Percentiles rank a stretch among this genome's conserved stretches.
These are phyloP conservation scores for Hermanozyma aechmeae DNA, from an alignment of 805 yeast species.

Conservation along the genomic window DNA sequence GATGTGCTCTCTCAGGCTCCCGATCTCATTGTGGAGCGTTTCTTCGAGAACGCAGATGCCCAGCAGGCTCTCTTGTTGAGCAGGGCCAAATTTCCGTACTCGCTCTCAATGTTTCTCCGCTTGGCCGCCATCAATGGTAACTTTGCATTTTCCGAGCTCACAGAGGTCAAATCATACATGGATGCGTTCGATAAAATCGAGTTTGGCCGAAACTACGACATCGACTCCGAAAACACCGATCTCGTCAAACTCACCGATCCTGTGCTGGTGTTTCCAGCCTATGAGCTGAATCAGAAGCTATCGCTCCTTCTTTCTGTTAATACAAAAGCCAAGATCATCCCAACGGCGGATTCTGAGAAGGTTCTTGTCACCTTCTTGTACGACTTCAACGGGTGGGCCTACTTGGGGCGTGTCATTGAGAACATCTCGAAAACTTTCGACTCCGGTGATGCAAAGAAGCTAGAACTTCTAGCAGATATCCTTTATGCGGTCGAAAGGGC, in stretches of 20 bases:
- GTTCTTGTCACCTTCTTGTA: conserved; percentile 57
- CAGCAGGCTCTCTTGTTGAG: conserved; percentile 41
- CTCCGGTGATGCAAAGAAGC: conserved; percentile 26
- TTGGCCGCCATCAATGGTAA: conserved; percentile 54
- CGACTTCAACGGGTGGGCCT: conserved; percentile 79
- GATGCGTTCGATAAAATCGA: conserved; percentile 30
- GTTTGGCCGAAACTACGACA: conserved; percentile 29
- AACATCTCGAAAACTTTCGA: conserved; percentile 40
- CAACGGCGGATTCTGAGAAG: conserved; percentile 29
- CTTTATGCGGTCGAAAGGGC: conserved; percentile 28
- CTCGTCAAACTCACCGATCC: conserved; percentile 40
- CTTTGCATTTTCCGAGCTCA: conserved; percentile 57
- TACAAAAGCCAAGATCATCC: conserved; percentile 65
- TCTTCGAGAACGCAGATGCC: conserved; percentile 38
- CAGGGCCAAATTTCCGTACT: conserved; percentile 67
- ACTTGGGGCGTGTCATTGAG: conserved; percentile 70
- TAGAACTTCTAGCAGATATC: conserved; percentile 36
- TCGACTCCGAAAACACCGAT: conserved; percentile 46
- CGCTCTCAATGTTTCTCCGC: conserved; percentile 51
- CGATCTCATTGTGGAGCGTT: conserved; percentile 30
- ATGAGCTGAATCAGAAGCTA: conserved; percentile 37
- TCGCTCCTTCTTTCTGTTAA: conserved; percentile 36
- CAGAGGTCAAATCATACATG: conserved; percentile 54
- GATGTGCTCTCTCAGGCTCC: conserved; percentile 37
- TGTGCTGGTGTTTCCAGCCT: conserved; percentile 48